Percentiles rank a stretch among this genome's conserved stretches.
Evolutionary conservation across 1,284 basidiomycete genomes (phyloP).

Genomic region (Ceratobasidium papillatum): DNA sequence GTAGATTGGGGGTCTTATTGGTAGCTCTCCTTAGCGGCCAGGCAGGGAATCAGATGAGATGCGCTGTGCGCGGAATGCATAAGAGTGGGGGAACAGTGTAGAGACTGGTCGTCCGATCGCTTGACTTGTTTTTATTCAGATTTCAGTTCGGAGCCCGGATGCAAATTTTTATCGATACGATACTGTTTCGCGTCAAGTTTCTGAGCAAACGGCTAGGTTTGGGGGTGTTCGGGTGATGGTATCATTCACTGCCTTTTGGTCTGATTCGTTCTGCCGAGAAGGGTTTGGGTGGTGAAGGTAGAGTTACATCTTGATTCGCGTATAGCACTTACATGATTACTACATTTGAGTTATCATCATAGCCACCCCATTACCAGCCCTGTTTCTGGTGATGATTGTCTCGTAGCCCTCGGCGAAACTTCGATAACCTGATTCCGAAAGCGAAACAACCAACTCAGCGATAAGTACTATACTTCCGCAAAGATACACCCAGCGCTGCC

Average conservation of each 20-base stretch:
- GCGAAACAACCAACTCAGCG: not conserved
- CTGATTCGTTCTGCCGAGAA: not conserved
- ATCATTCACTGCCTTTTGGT: slow-evolving; percentile 21
- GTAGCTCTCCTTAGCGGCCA: slow-evolving; percentile 38
- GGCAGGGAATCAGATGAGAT: slow-evolving; percentile 30
- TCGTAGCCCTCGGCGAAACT: not conserved
- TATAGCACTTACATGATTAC: slow-evolving; percentile 6
- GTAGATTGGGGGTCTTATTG: slow-evolving; percentile 15
- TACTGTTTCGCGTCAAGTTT: slow-evolving; percentile 11
- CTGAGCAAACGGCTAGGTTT: slow-evolving; percentile 23
- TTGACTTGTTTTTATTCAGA: not conserved
- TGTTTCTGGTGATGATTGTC: not conserved
- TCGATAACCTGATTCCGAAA: not conserved
- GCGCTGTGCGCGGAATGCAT: slow-evolving; percentile 62
- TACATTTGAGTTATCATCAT: not conserved
- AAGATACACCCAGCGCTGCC: not conserved
- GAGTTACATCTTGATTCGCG: not conserved
- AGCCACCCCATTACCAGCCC: slow-evolving; percentile 10
- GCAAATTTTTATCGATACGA: slow-evolving; percentile 38
- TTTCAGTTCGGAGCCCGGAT: slow-evolving; percentile 31
- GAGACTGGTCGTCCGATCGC: slow-evolving; percentile 45
- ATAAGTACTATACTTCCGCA: not conserved
- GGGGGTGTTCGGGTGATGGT: slow-evolving; percentile 28
- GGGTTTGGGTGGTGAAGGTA: not conserved
- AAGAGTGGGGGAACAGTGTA: slow-evolving; percentile 53